Base-by-base conservation (phyloP, 1,284 basidiomycete species). In the Fomitopsis palustris region DNA sequence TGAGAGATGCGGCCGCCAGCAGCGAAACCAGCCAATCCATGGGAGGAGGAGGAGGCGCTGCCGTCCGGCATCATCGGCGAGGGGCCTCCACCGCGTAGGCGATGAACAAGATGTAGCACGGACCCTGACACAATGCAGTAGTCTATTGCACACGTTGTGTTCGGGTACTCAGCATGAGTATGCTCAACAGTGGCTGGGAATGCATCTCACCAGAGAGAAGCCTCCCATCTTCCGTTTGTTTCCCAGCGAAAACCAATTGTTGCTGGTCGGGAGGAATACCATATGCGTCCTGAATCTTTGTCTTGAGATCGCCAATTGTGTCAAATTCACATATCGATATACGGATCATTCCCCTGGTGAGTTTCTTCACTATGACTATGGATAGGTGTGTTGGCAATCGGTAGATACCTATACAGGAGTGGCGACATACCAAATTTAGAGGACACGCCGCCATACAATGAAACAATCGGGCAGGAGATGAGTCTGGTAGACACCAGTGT, bases 1-100 rank as follows among this genome's bases (percentile, higher is more conserved):
- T 56, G 55, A 4, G 55, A 23, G n/a, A 56, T 56, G 9, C 33
- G 43, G 3, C 47, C 55, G 4, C 45, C 55, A 16, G 55, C 45
- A 6, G 47, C 47, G 29, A 51, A 51, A 1, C 47, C 27, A 17
- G 29, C 47, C 17, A 51, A 9, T 33, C 31, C 31, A 10, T 33
- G 9, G 9, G 35, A 35, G 25, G n/a, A n/a, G n/a, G n/a, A n/a
- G n/a, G n/a, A n/a, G n/a, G n/a, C n/a, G n/a, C n/a, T n/a, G n/a
- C n/a, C n/a, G n/a, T n/a, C n/a, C n/a, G n/a, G 10, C 25, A 33
- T 31, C 23, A 4, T 35, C 3, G 4, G 35, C 31, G 6, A n/a
- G 17, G 27, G 16, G 25, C 17, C 47, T 3, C 47, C 47, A 3
- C 47, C 47, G 17, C 47, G 25, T n/a, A 47, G 17, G 17, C 21